Base-by-base conservation (phyloP, 108 stramenopile species). In the Cylindrotheca fusiformis region DNA sequence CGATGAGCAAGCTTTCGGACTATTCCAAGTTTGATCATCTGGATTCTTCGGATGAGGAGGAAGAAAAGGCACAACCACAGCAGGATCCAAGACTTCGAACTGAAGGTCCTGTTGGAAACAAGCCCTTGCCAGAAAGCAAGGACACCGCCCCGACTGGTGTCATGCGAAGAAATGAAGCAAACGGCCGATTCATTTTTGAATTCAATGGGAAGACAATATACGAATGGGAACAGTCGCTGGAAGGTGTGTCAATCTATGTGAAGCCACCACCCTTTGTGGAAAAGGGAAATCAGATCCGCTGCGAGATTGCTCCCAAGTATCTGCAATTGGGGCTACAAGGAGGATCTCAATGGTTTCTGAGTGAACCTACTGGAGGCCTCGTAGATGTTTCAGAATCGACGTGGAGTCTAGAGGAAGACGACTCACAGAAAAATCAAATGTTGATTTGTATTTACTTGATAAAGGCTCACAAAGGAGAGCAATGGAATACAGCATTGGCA, bases 221-320 rank as follows among this genome's bases (percentile, higher is more conserved):
- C 71, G 95, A 97, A 62, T 99, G 96, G 95, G 96, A 97, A 49
- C 98, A 99, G 81, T 79, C 80, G 1, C 66, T 97, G 65, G 89
- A 97, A 31, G 83, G 96, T 53, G 90, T 98, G 8, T 95, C 79
- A 41, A 69, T 99, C 32, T 82, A 75, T 33, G 57, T 82, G 31
- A 25, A 41, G 4, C 60, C 76, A 50, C 81, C 81, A 10, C 70
- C 76, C 0, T 27, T 32, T 59, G 56, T 55, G 4, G 67, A 49
- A 22, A 65, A 24, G 63, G 68, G 29, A 27, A 67, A 32, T 52
- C 58, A 60, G 51, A 62, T 87, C 6, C 29, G 59, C 18, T 72
- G 79, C 22, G 67, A 80, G 45, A 85, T 88, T 41, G 14, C 53
- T 26, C 55, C 82, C 14, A 65, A 71, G 53, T 68, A 74, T 60